These are phyloP conservation scores for Tulasnella sp. DNA, from an alignment of 768 basidiomycete species.

Conservation along the genomic window DNA sequence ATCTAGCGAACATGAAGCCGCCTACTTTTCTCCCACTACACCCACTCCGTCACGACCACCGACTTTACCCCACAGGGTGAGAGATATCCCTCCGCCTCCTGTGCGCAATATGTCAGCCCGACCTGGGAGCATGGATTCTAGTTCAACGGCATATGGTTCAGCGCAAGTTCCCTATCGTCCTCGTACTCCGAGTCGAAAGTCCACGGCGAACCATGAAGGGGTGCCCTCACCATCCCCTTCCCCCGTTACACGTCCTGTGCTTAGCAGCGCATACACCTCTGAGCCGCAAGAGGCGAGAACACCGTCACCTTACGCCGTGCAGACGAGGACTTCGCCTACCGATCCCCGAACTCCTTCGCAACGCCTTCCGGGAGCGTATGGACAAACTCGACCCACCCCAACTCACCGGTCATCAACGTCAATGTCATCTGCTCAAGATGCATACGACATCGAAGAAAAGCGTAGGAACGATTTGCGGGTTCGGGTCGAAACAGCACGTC, in stretches of 20 bases:
- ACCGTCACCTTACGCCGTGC: not conserved
- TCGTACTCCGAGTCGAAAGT: not conserved
- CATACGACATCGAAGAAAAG: slow-evolving; percentile 10
- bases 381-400: not conserved
- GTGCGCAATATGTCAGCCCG: not conserved
- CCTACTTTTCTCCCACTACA: not conserved
- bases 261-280: not conserved
- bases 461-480: slow-evolving; percentile 31
- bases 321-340: not conserved
- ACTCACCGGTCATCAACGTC: not conserved
- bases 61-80: not conserved
- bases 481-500: slow-evolving; percentile 55
- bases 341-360: not conserved
- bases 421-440: not conserved
- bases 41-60: not conserved
- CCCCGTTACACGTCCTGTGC: not conserved
- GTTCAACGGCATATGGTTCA: not conserved
- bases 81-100: not conserved
- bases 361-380: not conserved
- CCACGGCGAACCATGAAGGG: not conserved
- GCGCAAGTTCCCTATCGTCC: not conserved
- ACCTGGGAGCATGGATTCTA: not conserved
- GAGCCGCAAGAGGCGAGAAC: not conserved
- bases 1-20: not conserved
- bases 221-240: not conserved